Evolutionary conservation across 208 protist species (phyloP), one percentile per base, ranked within the genome.

Genomic region (Herpetomonas samuelpessoai): DNA sequence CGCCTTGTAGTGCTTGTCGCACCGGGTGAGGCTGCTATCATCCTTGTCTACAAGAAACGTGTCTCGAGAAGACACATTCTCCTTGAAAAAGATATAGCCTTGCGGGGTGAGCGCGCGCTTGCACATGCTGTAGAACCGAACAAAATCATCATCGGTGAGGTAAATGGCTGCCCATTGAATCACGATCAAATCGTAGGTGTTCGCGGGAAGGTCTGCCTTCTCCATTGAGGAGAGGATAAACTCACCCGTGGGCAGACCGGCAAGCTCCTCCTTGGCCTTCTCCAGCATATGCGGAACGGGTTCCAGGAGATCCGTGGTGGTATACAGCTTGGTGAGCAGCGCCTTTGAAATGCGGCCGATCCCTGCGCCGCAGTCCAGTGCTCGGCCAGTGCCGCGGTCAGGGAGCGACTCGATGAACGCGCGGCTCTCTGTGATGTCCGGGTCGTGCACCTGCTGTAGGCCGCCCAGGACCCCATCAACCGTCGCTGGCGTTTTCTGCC

Each of bases 111-210:
- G 72, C 0, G 83, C 81, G 45, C 61, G 41, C 56, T 85, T 86
- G 78, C 83, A 92, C 51, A 82, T 71, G 45, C 52, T 59, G 39
- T 97, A 80, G 71, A 97, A 96, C 4, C 65, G 71, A n/a, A 90
- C 77, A 70, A 97, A 95, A 72, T 97, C 90, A 24, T 76, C 79
- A 70, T 97, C 93, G 21, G 91, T 96, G 26, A 97, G 79, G 68
- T 97, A 97, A 53, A 95, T 96, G 41, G 83, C 83, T n/a, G 86
- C 71, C 91, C 93, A 97, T 74, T 97, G 93, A 54, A 97, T 93
- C 35, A 95, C 84, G 48, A 97, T 87, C 19, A 92, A 58, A 74
- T 95, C 86, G 75, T 97, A 97, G 35, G 68, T 88, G 25, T 78
- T 71, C 19, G 68, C 61, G 21, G 62, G 62, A 28, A 95, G 75